Evolutionary conservation across 2,329 filamentous ascomycete genomes (phyloP).

Genomic region (Fusarium burgessii): DNA sequence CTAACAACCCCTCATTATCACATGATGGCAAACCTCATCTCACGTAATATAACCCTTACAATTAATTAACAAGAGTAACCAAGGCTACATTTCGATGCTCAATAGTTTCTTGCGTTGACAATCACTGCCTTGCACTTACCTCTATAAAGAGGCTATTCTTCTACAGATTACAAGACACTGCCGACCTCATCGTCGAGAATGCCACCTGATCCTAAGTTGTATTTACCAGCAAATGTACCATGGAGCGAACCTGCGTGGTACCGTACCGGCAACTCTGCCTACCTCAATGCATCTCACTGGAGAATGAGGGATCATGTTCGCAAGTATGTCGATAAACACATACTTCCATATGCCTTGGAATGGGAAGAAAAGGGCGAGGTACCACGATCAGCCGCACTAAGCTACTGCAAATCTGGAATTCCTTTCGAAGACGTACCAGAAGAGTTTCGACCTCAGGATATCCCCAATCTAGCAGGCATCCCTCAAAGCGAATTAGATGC

Average conservation of each 20-base stretch:
- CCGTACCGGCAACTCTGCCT: not conserved
- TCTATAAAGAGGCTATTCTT: accelerated
- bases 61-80: not conserved
- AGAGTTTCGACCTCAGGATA: not conserved
- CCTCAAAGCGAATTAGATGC: not conserved
- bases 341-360: not conserved
- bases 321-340: not conserved
- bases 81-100: not conserved
- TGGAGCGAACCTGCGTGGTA: not conserved
- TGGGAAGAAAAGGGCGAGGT: not conserved
- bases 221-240: not conserved
- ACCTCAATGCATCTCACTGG: not conserved
- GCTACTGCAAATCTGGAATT: not conserved
- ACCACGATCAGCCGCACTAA: not conserved
- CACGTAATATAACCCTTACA: not conserved
- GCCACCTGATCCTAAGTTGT: not conserved
- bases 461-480: not conserved
- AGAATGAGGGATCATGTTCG: not conserved
- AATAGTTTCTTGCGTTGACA: no score
- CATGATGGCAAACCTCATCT: not conserved
- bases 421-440: not conserved
- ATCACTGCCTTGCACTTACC: accelerated
- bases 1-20: not conserved
- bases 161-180: accelerated
- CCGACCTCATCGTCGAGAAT: not conserved